Evolutionary conservation across 768 basidiomycete genomes (phyloP).

Genomic region (Xerocomus brunneocitrinus): DNA sequence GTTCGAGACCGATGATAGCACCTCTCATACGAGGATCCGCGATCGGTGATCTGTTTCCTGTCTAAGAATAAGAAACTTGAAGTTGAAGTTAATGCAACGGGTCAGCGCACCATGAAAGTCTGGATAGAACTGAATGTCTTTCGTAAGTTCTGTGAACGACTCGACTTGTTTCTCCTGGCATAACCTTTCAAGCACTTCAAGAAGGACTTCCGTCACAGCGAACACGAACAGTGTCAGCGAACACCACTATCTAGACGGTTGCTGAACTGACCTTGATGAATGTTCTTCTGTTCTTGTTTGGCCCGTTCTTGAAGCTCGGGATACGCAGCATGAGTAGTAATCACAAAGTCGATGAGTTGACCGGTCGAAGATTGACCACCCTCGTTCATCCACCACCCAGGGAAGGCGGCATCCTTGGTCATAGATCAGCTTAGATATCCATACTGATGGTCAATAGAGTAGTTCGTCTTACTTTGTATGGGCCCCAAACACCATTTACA

Average conservation of each 20-base stretch:
- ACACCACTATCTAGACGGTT: neutral
- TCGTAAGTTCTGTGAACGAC: constrained; percentile 78
- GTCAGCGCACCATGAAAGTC: constrained; percentile 74
- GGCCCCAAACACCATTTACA: constrained; percentile 91
- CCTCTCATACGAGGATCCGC: constrained; percentile 96
- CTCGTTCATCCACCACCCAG: constrained; percentile 99
- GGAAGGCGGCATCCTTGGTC: constrained; percentile 76
- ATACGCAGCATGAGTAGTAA: constrained; percentile 89
- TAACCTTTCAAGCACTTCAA: constrained; percentile 67
- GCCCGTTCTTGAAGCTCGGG: constrained; percentile 60
- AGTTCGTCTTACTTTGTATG: constrained; percentile 55
- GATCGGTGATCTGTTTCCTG: constrained; percentile 94
- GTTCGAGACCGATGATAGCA: constrained; percentile 79
- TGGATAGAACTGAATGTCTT: constrained; percentile 90
- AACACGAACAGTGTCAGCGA: neutral
- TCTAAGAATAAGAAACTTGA: neutral
- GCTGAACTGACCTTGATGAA: constrained; percentile 45
- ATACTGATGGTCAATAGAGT: neutral
- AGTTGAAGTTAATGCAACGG: neutral
- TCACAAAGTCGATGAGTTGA: constrained; percentile 89
- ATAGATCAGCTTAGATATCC: constrained; percentile 2
- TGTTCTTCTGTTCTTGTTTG: constrained; percentile 53
- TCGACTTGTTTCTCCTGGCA: constrained; percentile 48
- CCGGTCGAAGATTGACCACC: constrained; percentile 98
- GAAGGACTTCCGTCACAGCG: constrained; percentile 49